A percentile compares a stretch with the other conserved stretches of the same genome.
Conservation (phyloP, 73 alveolate genomes). For the Tetrahymena malaccensis region DNA sequence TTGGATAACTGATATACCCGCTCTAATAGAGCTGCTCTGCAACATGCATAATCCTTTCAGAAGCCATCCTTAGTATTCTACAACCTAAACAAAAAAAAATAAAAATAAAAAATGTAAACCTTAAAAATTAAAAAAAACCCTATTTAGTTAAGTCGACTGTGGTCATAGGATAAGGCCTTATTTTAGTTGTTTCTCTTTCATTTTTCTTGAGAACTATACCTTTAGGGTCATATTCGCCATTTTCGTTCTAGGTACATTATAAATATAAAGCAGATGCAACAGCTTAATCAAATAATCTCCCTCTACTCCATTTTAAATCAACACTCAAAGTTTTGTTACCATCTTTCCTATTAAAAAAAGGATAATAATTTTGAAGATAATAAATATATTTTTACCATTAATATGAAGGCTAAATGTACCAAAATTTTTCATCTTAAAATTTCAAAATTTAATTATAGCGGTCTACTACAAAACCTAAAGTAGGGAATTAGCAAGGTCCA, state of each 20-base stretch:
- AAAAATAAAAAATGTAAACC: too few species aligned
- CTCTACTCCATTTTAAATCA: constrained; percentile 72
- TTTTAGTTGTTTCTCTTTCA: neutral
- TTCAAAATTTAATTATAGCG: constrained; percentile 82
- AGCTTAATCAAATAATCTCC: constrained; percentile 70
- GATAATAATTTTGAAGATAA: neutral
- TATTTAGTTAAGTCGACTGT: constrained; percentile 89
- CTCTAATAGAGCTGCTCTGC: constrained; percentile 94
- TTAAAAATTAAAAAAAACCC: neutral
- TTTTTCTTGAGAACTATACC: neutral
- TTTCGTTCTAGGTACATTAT: constrained; percentile 22
- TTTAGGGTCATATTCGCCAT: neutral
- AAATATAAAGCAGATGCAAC: constrained; percentile 38
- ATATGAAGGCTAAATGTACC: constrained; percentile 65
- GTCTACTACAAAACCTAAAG: constrained; percentile 97
- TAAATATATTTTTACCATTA: neutral
- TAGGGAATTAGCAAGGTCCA: constrained; percentile 99
- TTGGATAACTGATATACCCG: constrained; percentile 97
- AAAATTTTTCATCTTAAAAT: constrained; percentile 91
- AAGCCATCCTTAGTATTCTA: constrained; percentile 75
- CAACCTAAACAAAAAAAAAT: constrained; percentile 42
- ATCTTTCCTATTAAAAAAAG: constrained; percentile 42
- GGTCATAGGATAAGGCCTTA: constrained; percentile 86
- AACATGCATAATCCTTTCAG: constrained; percentile 90
- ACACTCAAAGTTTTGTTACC: constrained; percentile 26